Conservation (phyloP, 1,284 basidiomycete species). For the Pascua sp. region DNA sequence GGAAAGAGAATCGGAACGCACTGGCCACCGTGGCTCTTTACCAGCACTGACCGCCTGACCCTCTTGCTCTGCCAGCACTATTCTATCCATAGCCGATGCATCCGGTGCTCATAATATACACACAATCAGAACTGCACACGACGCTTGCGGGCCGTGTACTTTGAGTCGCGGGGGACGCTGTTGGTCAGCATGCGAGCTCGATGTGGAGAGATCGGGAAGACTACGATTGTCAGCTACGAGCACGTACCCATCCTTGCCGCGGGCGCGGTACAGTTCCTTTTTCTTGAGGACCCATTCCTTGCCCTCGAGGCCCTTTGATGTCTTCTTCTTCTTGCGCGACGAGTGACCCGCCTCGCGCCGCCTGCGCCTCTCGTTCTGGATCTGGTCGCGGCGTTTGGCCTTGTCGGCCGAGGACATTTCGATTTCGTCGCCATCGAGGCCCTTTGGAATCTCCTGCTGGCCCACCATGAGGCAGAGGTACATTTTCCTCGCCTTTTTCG, state of each 20-base stretch:
- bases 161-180: slow-evolving; percentile 50
- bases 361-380: slow-evolving; percentile 42
- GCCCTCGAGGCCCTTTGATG: slow-evolving; percentile 41
- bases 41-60: no score
- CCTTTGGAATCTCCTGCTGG: slow-evolving; percentile 62
- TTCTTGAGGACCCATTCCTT: slow-evolving; percentile 58
- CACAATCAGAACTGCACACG: slow-evolving; percentile 42
- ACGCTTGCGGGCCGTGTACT: slow-evolving; percentile 50
- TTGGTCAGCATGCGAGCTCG: neutral
- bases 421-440: slow-evolving; percentile 69
- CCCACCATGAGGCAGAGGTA: slow-evolving; percentile 87
- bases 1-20: no score
- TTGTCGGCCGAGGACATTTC: neutral
- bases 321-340: slow-evolving; percentile 33
- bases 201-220: neutral
- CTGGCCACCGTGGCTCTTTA: no score
- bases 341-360: slow-evolving; percentile 24
- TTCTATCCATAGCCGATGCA: neutral
- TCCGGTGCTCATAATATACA: slow-evolving; percentile 3
- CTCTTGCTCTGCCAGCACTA: no score
- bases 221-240: no score
- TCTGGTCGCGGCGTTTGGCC: slow-evolving; percentile 57
- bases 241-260: slow-evolving; percentile 55
- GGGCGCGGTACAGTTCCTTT: slow-evolving; percentile 56
- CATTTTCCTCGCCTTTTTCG: slow-evolving; percentile 87